phyloP scores from a whole-genome alignment of 805 yeast species.

The Ascoidea tarda region DNA sequence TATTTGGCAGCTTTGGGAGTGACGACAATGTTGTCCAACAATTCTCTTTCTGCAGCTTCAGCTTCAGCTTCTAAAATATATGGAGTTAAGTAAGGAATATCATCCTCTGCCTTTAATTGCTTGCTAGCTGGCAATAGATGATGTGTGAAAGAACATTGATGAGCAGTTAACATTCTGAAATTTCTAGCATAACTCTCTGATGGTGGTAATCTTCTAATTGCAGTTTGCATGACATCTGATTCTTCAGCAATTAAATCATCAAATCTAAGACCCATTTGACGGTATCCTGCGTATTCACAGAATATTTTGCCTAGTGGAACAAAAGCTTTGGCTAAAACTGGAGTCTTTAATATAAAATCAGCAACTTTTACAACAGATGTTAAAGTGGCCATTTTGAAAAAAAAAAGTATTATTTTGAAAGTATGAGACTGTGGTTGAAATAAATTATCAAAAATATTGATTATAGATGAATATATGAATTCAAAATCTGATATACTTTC shows the following conservation, averaged over 20 bases:
- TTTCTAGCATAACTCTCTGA: conserved; percentile 81
- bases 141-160: conserved; percentile 74
- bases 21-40: conserved; percentile 61
- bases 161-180: conserved; percentile 85
- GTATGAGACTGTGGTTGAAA: no score
- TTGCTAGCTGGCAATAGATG: conserved; percentile 73
- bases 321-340: conserved; percentile 59
- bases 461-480: no score
- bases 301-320: conserved; percentile 72
- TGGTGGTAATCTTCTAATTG: conserved; percentile 75
- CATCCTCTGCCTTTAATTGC: conserved; percentile 69
- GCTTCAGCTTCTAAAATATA: conserved; percentile 90
- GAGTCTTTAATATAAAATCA: conserved; percentile 70
- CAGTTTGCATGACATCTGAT: conserved; percentile 74
- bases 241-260: conserved; percentile 87
- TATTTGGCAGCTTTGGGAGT: no score
- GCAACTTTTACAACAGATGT: conserved; percentile 62
- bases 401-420: neutral
- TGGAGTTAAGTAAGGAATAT: conserved; percentile 71
- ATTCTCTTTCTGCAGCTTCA: conserved; percentile 76
- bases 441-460: no score
- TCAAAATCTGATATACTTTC: no score
- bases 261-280: conserved; percentile 81
- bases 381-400: conserved; percentile 32
- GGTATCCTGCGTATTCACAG: conserved; percentile 73